Conservation (phyloP, 2,329 filamentous ascomycete genomes). For the Pyrenochaeta sp. region DNA sequence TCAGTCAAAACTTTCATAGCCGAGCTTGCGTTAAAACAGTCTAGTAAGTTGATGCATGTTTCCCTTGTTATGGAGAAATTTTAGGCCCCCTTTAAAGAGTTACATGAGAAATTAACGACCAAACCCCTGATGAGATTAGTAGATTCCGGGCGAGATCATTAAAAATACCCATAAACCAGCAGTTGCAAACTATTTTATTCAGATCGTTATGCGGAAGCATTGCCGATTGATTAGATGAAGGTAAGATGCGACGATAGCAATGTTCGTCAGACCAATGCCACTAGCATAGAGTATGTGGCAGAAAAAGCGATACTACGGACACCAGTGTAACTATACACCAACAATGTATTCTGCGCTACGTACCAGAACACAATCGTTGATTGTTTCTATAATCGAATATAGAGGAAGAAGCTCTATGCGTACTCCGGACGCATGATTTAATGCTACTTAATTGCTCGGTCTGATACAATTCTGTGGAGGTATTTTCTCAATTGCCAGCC, state of each 20-base stretch:
- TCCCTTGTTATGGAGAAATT: slow-evolving; percentile 21
- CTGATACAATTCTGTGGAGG: not conserved
- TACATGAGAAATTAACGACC: slow-evolving; percentile 39
- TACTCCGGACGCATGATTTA: slow-evolving; percentile 28
- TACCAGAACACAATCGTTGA: slow-evolving; percentile 30
- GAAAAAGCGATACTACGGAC: slow-evolving; percentile 29
- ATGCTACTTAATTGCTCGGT: slow-evolving; percentile 20
- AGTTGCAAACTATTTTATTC: slow-evolving; percentile 20
- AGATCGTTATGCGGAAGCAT: slow-evolving; percentile 31
- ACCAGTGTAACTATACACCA: slow-evolving; percentile 7
- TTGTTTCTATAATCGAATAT: slow-evolving; percentile 13
- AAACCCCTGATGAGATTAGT: slow-evolving; percentile 24
- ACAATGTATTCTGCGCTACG: not conserved
- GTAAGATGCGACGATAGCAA: slow-evolving; percentile 40
- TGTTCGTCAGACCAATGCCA: slow-evolving; percentile 37
- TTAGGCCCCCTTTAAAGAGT: slow-evolving; percentile 33
- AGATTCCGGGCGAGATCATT: not conserved
- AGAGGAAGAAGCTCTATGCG: slow-evolving; percentile 33
- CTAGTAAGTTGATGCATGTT: slow-evolving; percentile 32
- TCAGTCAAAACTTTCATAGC: slow-evolving; percentile 35
- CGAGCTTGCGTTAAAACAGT: slow-evolving; percentile 38
- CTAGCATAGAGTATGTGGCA: slow-evolving; percentile 38
- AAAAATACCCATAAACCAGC: slow-evolving; percentile 24
- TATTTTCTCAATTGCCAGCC: no score
- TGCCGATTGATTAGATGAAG: slow-evolving; percentile 32